Evolutionary conservation across 106 monocot species (phyloP).

Genomic region (Platanthera guangdongensis): DNA sequence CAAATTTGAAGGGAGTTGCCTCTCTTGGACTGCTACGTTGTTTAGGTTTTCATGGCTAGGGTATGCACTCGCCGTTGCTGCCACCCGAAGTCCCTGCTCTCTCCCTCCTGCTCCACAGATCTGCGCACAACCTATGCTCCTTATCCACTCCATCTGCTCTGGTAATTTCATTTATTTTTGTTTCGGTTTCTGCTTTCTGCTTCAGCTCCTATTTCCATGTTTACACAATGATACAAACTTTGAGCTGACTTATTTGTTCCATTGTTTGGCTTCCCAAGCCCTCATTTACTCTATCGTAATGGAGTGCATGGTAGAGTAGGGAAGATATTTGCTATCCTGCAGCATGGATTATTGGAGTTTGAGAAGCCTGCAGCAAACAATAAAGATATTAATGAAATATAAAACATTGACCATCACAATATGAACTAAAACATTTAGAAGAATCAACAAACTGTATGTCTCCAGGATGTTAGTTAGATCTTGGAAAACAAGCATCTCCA

Average conservation of each 20-base stretch:
- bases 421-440: not conserved
- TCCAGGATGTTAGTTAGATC: constrained; percentile 57
- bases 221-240: not conserved
- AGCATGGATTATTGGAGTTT: constrained; percentile 68
- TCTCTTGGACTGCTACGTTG: too few relatives aligned
- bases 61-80: too few relatives aligned
- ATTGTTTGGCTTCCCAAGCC: constrained; percentile 23
- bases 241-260: constrained; percentile 7
- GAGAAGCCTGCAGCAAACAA: constrained; percentile 46
- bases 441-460: constrained; percentile 30
- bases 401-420: not conserved
- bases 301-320: constrained; percentile 89
- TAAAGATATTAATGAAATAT: not conserved
- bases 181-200: too few relatives aligned
- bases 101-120: too few relatives aligned
- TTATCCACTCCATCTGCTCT: too few relatives aligned
- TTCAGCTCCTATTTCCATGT: not conserved
- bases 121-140: too few relatives aligned
- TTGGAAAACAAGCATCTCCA: constrained; percentile 67
- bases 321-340: constrained; percentile 54
- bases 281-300: constrained; percentile 75
- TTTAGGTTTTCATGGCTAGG: too few relatives aligned
- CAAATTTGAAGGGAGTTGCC: too few relatives aligned
- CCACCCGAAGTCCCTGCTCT: too few relatives aligned
- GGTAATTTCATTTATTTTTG: too few relatives aligned